Evolutionary conservation across 108 stramenopile genomes (phyloP).

Genomic region (Pseudonitzschia delicatissima): DNA sequence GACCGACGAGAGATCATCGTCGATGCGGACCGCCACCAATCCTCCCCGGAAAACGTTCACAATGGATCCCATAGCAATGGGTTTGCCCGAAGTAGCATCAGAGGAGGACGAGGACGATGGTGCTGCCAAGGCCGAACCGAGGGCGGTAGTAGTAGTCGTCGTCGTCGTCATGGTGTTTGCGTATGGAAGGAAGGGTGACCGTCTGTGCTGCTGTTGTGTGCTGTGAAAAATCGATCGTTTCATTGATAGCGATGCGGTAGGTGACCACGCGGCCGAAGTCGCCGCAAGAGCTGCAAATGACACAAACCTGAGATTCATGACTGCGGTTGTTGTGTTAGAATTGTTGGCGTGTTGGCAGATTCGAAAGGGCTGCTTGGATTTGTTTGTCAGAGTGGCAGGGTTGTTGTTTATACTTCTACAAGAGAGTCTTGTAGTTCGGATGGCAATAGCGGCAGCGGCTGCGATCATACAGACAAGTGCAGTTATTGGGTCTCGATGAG

Average conservation of each 20-base stretch:
- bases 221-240: not conserved
- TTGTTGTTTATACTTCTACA: not conserved
- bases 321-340: not conserved
- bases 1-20: conserved; percentile 10
- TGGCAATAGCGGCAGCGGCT: not conserved
- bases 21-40: conserved; percentile 30
- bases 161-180: not conserved
- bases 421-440: not conserved
- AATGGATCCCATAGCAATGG: conserved; percentile 31
- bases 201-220: not conserved
- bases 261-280: conserved; percentile 5
- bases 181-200: not conserved
- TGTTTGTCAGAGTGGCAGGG: no score
- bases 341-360: no score
- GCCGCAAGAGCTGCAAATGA: not conserved
- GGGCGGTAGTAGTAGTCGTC: not conserved
- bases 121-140: conserved; percentile 12
- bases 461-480: not conserved
- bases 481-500: no score
- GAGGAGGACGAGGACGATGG: conserved; percentile 3
- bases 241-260: not conserved
- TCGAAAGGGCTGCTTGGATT: no score
- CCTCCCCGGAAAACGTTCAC: conserved; percentile 35
- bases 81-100: conserved; percentile 15
- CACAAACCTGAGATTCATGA: conserved; percentile 2